These are phyloP conservation scores for Solanum chilense DNA, from an alignment of 257 asterid species.

Conservation along the genomic window DNA sequence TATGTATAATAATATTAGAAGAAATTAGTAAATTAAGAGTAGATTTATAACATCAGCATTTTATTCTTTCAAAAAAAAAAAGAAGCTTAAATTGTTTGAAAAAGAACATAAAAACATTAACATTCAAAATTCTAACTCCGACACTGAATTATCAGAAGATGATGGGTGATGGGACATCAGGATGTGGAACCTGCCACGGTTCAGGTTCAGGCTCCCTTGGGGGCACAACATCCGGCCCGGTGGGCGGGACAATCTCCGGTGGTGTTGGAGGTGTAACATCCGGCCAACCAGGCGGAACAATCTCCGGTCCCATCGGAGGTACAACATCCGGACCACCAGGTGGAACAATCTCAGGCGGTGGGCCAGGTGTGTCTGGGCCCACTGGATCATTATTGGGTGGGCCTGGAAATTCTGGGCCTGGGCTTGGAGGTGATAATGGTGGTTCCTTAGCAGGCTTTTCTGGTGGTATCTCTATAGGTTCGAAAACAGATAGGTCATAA, in stretches of 20 bases:
- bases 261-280: neutral
- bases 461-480: conserved; percentile 9
- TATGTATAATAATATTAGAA: too few relatives aligned
- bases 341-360: neutral
- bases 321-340: neutral
- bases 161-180: neutral
- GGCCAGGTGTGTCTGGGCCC: neutral
- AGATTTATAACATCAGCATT: neutral
- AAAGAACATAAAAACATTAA: too few relatives aligned
- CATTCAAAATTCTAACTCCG: neutral
- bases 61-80: too few relatives aligned
- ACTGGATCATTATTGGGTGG: conserved; percentile 9
- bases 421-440: neutral
- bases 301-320: neutral
- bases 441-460: conserved; percentile 42
- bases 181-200: neutral
- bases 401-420: conserved; percentile 27
- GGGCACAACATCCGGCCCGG: neutral
- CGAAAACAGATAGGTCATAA: neutral
- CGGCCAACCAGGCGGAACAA: neutral
- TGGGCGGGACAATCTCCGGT: neutral
- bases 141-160: neutral
- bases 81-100: neutral
- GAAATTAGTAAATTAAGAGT: too few relatives aligned
- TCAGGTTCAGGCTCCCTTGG: neutral